Percentiles rank a stretch among this genome's conserved stretches.
Evolutionary conservation across 768 basidiomycete genomes (phyloP).

Genomic region (Pluteus cervinus): DNA sequence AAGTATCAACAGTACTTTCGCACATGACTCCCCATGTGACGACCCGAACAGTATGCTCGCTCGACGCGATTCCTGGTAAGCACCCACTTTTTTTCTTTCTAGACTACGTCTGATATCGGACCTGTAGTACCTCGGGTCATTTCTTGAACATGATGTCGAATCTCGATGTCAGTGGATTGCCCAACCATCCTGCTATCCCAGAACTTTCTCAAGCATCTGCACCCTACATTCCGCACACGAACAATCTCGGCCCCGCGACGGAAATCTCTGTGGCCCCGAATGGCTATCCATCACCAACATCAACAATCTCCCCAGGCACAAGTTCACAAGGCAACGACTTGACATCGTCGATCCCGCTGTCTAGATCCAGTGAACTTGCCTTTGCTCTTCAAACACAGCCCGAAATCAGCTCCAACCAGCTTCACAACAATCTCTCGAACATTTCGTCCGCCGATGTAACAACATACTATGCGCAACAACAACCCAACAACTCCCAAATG

Average conservation of each 20-base stretch:
- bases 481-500: no score
- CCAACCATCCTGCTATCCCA: constrained; percentile 12
- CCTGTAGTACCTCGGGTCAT: constrained; percentile 23
- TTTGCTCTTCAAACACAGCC: constrained; percentile 19
- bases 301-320: constrained; percentile 16
- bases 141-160: constrained; percentile 38
- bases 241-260: constrained; percentile 6
- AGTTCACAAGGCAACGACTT: constrained; percentile 15
- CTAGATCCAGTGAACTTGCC: constrained; percentile 21
- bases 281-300: constrained; percentile 10
- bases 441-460: no score
- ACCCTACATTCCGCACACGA: constrained; percentile 11
- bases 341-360: constrained; percentile 13
- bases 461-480: no score
- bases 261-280: background rate
- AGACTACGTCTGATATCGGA: constrained; percentile 7
- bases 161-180: constrained; percentile 31
- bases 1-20: constrained; percentile 37
- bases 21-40: constrained; percentile 21
- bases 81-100: constrained; percentile 11
- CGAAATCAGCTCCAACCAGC: no score
- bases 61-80: constrained; percentile 38
- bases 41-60: constrained; percentile 9
- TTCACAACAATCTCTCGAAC: no score
- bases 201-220: constrained; percentile 2